Evolutionary conservation across 2,329 filamentous ascomycete species (phyloP), one percentile per base, ranked within the genome.

Genomic region (Fusarium aywerte): DNA sequence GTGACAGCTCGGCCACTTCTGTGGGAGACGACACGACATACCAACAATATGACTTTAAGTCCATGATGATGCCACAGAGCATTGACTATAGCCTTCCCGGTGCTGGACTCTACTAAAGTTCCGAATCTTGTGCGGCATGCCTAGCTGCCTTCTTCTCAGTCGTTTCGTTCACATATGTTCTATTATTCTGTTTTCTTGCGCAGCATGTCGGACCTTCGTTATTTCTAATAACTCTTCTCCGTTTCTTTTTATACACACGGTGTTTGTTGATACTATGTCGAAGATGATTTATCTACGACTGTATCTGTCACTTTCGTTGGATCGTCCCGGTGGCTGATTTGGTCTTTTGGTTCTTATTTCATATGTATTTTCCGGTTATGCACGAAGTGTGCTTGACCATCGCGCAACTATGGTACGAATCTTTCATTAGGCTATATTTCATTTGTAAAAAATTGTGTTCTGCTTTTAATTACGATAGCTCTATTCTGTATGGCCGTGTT

Each of bases 1-100:
- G 65, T 11, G 58, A 25, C 16, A 68, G 66, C 47, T 68, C 66
- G 7, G 57, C 58, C 16, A 68, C 66, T 2, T 68, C 66, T 8
- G 38, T 67, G 2, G 52, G 60, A 35, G 65, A 60, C 9, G 66
- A 69, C 21, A 23, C 44, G 6, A 16, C 36, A 32, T 59, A 69
- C n/a, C 62, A 63, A 18, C 36, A 54, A 4, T 38, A 50, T 18
- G 49, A 68, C 38, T 59, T 16, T 13, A 65, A 68, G 38, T 11
- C 33, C 11, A 23, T 18, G 3, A 4, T 40, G 32, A 10, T 49
- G 7, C 43, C 55, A 4, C 32, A 42, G 15, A 33, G 40, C 11
- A 13, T 38, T 4, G 50, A 63, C 16, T 44, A 40, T 12, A 29
- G 16, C 13, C n/a, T 63, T 15, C 29, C 36, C 18, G 32, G 13